A percentile compares a stretch with the other conserved stretches of the same genome.
phyloP scores from a whole-genome alignment of 31 red algal genomes.

The Asparagopsis taxiformis region DNA sequence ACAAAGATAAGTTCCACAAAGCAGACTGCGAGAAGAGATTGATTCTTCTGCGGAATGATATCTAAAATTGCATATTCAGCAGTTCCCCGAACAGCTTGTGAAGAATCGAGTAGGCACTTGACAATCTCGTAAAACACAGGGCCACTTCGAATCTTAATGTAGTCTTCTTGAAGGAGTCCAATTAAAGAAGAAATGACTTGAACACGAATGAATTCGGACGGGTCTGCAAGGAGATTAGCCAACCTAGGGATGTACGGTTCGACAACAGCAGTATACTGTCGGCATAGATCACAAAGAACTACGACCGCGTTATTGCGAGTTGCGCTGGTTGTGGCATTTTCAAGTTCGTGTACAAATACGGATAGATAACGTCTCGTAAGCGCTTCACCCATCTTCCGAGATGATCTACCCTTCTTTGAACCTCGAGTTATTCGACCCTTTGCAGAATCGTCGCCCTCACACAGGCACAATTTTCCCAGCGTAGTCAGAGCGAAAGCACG shows the following conservation, averaged over 20 bases:
- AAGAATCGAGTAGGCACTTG: conserved; percentile 33
- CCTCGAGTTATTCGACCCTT: not conserved
- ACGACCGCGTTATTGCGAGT: conserved; percentile 72
- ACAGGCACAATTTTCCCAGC: conserved; percentile 64
- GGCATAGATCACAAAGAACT: conserved; percentile 71
- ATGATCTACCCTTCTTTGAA: not conserved
- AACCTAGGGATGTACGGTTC: conserved; percentile 62
- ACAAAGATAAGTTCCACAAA: conserved; percentile 75
- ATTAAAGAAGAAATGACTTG: conserved; percentile 52
- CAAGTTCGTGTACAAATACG: conserved; percentile 55
- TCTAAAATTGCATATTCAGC: conserved; percentile 58
- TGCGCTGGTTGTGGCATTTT: conserved; percentile 43
- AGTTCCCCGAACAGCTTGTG: conserved; percentile 22
- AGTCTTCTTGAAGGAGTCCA: conserved; percentile 74
- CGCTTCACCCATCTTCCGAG: conserved; percentile 21
- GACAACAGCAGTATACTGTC: conserved; percentile 66
- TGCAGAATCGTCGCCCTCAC: conserved; percentile 12
- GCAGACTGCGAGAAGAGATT: conserved; percentile 16
- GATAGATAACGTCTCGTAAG: conserved; percentile 36
- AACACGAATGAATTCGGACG: conserved; percentile 53
- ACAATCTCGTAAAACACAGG: conserved; percentile 61
- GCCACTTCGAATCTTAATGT: conserved; percentile 58
- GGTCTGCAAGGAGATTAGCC: conserved; percentile 44
- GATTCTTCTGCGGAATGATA: conserved; percentile 35
- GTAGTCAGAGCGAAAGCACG: conserved; percentile 56